A percentile compares a stretch with the other conserved stretches of the same genome.
phyloP scores from a whole-genome alignment of 345 rosid species.

The Aquilaria malaccensis region DNA sequence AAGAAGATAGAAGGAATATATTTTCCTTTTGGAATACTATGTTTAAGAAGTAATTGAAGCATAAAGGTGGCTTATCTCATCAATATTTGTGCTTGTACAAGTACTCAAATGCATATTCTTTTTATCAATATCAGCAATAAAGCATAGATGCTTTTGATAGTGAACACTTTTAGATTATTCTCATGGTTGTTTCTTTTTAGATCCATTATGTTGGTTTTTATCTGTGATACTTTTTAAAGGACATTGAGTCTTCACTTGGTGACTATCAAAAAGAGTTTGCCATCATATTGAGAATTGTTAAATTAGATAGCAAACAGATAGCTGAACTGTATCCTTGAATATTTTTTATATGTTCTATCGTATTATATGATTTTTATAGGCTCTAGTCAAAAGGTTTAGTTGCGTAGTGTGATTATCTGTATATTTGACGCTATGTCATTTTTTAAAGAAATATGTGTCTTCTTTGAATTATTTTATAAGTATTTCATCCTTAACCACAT shows the following conservation, averaged over 20 bases:
- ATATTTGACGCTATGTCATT: too few species aligned
- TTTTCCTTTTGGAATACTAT: too few species aligned
- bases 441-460: too few species aligned
- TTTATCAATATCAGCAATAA: neutral
- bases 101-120: neutral
- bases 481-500: slow-evolving; percentile 35
- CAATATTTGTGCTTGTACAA: too few species aligned
- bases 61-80: too few species aligned
- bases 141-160: neutral
- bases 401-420: neutral
- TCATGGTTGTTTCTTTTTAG: neutral
- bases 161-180: neutral
- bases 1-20: too few species aligned
- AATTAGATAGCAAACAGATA: slow-evolving; percentile 70
- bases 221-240: slow-evolving; percentile 46
- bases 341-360: neutral
- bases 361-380: neutral
- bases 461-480: too few species aligned
- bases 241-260: slow-evolving; percentile 79
- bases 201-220: slow-evolving; percentile 6
- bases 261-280: slow-evolving; percentile 74
- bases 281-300: slow-evolving; percentile 69
- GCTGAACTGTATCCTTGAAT: slow-evolving; percentile 89
- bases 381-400: neutral
- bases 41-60: too few species aligned